phyloP scores from a whole-genome alignment of 192 early-diverging fungal genomes.

The Thamnidium elegans region DNA sequence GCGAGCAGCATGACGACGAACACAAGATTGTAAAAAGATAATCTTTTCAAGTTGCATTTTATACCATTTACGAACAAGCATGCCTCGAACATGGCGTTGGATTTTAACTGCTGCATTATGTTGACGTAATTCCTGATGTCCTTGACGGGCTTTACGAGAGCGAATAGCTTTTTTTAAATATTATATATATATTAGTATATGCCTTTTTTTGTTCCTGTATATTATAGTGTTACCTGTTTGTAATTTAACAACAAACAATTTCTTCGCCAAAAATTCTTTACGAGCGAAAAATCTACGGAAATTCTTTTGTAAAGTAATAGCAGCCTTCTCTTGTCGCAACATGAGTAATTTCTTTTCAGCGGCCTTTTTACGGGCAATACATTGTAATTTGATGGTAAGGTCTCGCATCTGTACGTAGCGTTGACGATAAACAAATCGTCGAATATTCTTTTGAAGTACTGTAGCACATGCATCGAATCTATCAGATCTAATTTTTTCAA shows the following conservation, averaged over 20 bases:
- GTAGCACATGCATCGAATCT: slow-evolving; percentile 78
- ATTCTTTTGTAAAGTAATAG: slow-evolving; percentile 71
- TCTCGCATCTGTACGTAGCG: slow-evolving; percentile 54
- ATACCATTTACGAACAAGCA: slow-evolving; percentile 57
- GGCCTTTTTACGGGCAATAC: slow-evolving; percentile 54
- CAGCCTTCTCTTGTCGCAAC: slow-evolving; percentile 65
- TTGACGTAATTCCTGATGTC: slow-evolving; percentile 56
- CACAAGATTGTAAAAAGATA: slow-evolving; percentile 77
- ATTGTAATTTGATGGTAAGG: slow-evolving; percentile 67
- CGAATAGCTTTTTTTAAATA: slow-evolving; percentile 43
- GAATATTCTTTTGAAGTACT: slow-evolving; percentile 86
- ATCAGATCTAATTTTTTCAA: slow-evolving; percentile 88
- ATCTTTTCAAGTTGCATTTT: slow-evolving; percentile 53
- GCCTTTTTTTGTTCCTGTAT: not conserved
- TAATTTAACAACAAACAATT: slow-evolving; percentile 54
- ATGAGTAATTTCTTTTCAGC: slow-evolving; percentile 50
- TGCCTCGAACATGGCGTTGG: slow-evolving; percentile 71
- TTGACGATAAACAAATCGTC: slow-evolving; percentile 62
- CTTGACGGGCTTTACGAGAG: slow-evolving; percentile 58
- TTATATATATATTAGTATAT: not conserved
- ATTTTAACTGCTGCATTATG: slow-evolving; percentile 72
- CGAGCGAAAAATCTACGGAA: slow-evolving; percentile 64
- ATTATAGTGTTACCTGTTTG: slow-evolving; percentile 52
- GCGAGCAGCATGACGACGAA: slow-evolving; percentile 71
- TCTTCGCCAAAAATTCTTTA: slow-evolving; percentile 38